Percentiles rank a stretch among this genome's conserved stretches.
Evolutionary conservation across 768 basidiomycete genomes (phyloP).

Genomic region (Candolleomyces aberdarensis): DNA sequence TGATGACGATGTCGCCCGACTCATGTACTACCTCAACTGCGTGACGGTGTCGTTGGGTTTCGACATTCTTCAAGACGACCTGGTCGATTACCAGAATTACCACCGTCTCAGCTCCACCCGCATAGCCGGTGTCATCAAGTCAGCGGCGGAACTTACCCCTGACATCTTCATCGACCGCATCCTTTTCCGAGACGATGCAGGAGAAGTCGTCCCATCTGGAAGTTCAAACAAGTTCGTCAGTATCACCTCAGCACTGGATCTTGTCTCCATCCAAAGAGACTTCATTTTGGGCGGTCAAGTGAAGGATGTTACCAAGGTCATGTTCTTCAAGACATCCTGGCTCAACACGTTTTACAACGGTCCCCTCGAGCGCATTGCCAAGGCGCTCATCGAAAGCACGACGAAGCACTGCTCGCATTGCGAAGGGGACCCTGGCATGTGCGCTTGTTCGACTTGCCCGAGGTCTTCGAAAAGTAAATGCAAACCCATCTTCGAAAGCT

Average conservation of each 20-base stretch:
- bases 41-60: slow-evolving; percentile 17
- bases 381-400: slow-evolving; percentile 6
- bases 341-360: slow-evolving; percentile 13
- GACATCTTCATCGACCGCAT: slow-evolving; percentile 16
- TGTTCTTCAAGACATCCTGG: slow-evolving; percentile 18
- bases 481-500: slow-evolving; percentile 11
- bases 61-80: slow-evolving; percentile 16
- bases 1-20: slow-evolving; percentile 16
- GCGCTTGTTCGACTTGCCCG: slow-evolving; percentile 11
- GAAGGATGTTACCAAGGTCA: slow-evolving; percentile 16
- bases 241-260: slow-evolving; percentile 14
- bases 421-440: slow-evolving; percentile 12
- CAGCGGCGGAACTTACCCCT: slow-evolving; percentile 14
- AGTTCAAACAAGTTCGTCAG: slow-evolving; percentile 12
- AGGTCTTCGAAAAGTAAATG: slow-evolving; percentile 10
- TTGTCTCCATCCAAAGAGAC: slow-evolving; percentile 14
- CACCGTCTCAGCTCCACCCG: slow-evolving; percentile 8
- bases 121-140: slow-evolving; percentile 14
- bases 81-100: slow-evolving; percentile 14
- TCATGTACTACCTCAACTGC: slow-evolving; percentile 21
- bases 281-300: slow-evolving; percentile 16
- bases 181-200: slow-evolving; percentile 15
- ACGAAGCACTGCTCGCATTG: slow-evolving; percentile 16
- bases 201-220: slow-evolving; percentile 7
- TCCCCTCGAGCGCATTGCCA: slow-evolving; percentile 13